phyloP scores from a whole-genome alignment of 176 grass and related monocot genomes.

The Microstegium vimineum region DNA sequence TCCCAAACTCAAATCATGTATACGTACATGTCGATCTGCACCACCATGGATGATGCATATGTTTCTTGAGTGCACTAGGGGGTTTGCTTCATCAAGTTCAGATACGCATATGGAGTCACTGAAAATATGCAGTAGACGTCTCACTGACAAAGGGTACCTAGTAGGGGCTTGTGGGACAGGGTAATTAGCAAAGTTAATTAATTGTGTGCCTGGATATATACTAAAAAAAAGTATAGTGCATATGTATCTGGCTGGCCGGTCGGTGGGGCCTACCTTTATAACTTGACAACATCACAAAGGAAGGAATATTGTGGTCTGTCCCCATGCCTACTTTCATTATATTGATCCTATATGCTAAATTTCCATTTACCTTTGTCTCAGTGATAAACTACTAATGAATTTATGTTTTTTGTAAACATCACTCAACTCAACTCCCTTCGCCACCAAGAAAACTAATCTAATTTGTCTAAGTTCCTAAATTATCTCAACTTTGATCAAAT shows the following conservation, averaged over 20 bases:
- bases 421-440: neutral
- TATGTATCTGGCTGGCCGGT: neutral
- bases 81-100: neutral
- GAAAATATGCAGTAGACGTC: neutral
- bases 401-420: neutral
- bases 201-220: neutral
- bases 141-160: neutral
- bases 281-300: neutral
- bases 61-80: neutral
- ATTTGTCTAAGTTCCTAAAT: neutral
- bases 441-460: neutral
- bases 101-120: neutral
- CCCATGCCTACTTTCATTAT: too few species aligned
- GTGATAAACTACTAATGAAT: neutral
- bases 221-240: neutral
- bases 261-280: neutral
- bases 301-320: neutral
- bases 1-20: constrained; percentile 12
- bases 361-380: neutral
- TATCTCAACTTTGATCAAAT: neutral
- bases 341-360: neutral
- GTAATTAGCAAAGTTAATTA: neutral
- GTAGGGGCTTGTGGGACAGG: neutral
- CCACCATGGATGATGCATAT: neutral
- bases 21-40: neutral